Evolutionary conservation across 306 rosid genomes (phyloP).

Genomic region (Senna siamea): DNA sequence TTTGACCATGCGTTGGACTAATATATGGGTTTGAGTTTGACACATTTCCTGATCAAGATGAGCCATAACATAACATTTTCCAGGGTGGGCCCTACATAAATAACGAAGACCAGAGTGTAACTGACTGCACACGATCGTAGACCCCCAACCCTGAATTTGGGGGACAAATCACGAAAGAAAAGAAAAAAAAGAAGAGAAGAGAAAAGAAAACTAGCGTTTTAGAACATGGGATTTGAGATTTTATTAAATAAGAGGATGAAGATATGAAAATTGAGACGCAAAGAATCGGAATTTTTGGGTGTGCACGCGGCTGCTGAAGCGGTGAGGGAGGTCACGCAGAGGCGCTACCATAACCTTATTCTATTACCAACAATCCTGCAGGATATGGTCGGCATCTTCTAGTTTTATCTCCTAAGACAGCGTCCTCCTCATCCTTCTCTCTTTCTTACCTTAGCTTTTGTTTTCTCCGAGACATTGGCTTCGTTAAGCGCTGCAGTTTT

Average conservation of each 20-base stretch:
- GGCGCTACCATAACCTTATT: background rate
- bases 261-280: background rate
- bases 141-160: background rate
- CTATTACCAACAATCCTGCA: slow-evolving; percentile 8
- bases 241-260: background rate
- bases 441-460: slow-evolving; percentile 29
- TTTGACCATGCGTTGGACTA: no score
- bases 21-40: no score
- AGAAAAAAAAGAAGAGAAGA: background rate
- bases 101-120: background rate
- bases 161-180: background rate
- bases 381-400: slow-evolving; percentile 36
- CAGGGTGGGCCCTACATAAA: background rate
- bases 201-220: background rate
- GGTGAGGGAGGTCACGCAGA: background rate
- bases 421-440: background rate
- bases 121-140: background rate
- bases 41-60: no score
- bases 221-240: background rate
- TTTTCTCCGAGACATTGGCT: slow-evolving; percentile 47
- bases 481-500: slow-evolving; percentile 38
- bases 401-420: slow-evolving; percentile 33
- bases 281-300: background rate
- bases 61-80: no score
- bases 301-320: background rate